phyloP scores from a whole-genome alignment of 805 yeast genomes.

The Tetrapisispora fleetii region DNA sequence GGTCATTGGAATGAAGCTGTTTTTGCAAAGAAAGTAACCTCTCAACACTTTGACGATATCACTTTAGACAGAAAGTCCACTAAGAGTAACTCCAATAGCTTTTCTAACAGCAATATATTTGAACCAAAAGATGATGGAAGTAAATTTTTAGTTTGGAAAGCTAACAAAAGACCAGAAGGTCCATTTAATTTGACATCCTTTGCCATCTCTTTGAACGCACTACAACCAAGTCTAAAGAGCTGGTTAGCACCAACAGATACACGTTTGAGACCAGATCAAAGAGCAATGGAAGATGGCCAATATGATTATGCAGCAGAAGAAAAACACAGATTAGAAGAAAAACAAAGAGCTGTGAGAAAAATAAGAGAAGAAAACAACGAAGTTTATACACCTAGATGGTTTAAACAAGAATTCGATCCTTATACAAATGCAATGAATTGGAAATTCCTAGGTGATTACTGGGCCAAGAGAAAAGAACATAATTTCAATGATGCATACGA shows the following conservation, averaged over 20 bases:
- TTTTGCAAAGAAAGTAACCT: constrained; percentile 48
- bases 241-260: constrained; percentile 88
- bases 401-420: constrained; percentile 58
- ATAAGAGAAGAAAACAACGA: constrained; percentile 46
- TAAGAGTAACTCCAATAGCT: constrained; percentile 6
- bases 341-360: constrained; percentile 74
- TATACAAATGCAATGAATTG: constrained; percentile 75
- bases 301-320: constrained; percentile 80
- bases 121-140: constrained; percentile 31
- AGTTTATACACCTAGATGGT: constrained; percentile 64
- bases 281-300: constrained; percentile 94
- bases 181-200: constrained; percentile 88
- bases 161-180: constrained; percentile 67
- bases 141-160: constrained; percentile 80
- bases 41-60: constrained; percentile 12
- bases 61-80: constrained; percentile 12
- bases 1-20: constrained; percentile 92
- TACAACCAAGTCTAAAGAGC: constrained; percentile 50
- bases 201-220: constrained; percentile 81
- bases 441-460: constrained; percentile 61
- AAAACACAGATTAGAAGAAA: constrained; percentile 78
- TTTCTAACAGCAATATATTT: constrained; percentile 19
- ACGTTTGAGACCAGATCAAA: constrained; percentile 89
- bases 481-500: constrained; percentile 43
- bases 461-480: constrained; percentile 55